Conservation (phyloP, 2,329 filamentous ascomycete species). For the Aspergillus udagawae region DNA sequence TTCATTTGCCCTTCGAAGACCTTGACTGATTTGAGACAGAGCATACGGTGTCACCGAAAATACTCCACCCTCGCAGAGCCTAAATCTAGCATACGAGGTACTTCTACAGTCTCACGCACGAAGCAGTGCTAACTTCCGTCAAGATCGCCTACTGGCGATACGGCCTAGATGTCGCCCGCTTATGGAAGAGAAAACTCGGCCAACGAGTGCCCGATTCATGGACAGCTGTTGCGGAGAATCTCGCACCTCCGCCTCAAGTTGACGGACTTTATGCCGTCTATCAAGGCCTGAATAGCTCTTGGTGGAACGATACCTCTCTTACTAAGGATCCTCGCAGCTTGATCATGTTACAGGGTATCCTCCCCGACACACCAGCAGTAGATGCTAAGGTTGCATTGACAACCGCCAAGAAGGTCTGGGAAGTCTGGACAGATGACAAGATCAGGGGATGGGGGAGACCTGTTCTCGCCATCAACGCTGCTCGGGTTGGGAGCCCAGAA, state of each 20-base stretch:
- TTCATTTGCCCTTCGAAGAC: background rate
- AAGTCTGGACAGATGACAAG: conserved; percentile 10
- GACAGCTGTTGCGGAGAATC: conserved; percentile 2
- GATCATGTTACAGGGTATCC: conserved; percentile 13
- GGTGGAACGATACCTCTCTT: conserved; percentile 9
- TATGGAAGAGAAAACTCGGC: conserved; percentile 6
- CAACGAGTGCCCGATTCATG: conserved; percentile 4
- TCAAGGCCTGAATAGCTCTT: conserved; percentile 10
- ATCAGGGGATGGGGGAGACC: conserved; percentile 14
- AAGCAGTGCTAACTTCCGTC: background rate
- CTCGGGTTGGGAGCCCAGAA: conserved; percentile 8
- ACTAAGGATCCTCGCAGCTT: conserved; percentile 11
- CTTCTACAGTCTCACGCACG: background rate
- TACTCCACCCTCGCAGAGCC: conserved; percentile 6
- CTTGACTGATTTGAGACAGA: background rate
- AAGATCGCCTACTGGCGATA: conserved; percentile 14
- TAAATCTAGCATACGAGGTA: conserved; percentile 15
- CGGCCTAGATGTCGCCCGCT: conserved; percentile 6
- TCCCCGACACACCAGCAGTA: conserved; percentile 9
- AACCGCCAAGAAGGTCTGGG: conserved; percentile 10
- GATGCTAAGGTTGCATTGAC: background rate
- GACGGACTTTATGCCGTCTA: conserved; percentile 10
- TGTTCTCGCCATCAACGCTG: conserved; percentile 11
- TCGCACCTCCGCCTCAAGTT: conserved; percentile 5
- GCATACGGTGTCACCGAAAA: conserved; percentile 14